Evolutionary conservation across 257 asterid species (phyloP), one percentile per base, ranked within the genome.

Genomic region (Forsythia suspensa): DNA sequence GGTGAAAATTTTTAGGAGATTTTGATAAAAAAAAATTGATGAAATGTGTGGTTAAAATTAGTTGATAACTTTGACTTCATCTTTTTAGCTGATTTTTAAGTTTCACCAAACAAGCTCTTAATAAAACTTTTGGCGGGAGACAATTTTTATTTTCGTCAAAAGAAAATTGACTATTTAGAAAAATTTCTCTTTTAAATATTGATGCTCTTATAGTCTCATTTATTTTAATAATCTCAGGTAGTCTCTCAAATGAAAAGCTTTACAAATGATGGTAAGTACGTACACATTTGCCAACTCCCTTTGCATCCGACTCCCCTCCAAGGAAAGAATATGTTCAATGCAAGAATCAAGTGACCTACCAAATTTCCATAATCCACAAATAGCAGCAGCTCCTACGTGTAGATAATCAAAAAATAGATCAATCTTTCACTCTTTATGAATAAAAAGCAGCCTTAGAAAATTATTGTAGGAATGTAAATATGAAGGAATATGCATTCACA

Each of bases 221-320:
- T 6, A 57, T n/a, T 57, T 55, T 15, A 15, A 55, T 18, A 15
- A 18, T 24, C 3, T 5, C 66, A 59, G 34, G 6, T 59, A 20
- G 34, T 59, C 12, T 20, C 68, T 59, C 68, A 6, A 21, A 59
- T 59, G 29, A 20, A 61, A 61, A 21, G 68, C 9, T 61, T 61
- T 3, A 46, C 55, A 46, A 12, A 61, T 21, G 68, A 13, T 9
- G 39, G 37, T 61, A 24, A 61, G 16, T 84, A 86, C 94, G 59
- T 87, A 95, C 99, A 89, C 68, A 74, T 48, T 77, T 61, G 90
- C 95, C 79, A 95, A 71, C 80, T 87, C 97, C 69, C 68, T 82
- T 86, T 95, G 97, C 71, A 95, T 74, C 65, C 91, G 88, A 79
- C 89, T 95, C 83, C 98, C 98, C 71, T 90, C 88, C 87, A 90